Evolutionary conservation across 306 rosid species (phyloP).

Genomic region (Macrotyloma uniflorum): DNA sequence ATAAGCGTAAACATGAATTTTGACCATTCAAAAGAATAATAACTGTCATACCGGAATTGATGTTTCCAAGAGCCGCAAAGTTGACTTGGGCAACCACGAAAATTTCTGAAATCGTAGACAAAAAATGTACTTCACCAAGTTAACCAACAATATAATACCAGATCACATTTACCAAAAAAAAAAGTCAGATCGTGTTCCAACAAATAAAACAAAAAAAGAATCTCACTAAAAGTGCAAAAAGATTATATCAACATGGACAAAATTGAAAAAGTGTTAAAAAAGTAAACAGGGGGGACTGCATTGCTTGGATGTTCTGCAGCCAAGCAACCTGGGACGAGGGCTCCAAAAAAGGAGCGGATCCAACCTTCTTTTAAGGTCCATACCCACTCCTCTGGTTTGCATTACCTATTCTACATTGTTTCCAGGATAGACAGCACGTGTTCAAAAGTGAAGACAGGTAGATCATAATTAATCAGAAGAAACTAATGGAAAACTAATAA

Average conservation of each 20-base stretch:
- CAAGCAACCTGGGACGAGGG: background rate
- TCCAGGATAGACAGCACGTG: background rate
- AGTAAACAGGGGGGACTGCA: background rate
- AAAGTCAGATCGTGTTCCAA: background rate
- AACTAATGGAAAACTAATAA: background rate
- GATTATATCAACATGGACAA: background rate
- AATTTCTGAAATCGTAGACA: slow-evolving; percentile 54
- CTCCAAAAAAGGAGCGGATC: background rate
- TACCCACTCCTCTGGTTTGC: background rate
- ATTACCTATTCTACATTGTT: background rate
- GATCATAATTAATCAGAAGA: background rate
- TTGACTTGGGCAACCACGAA: slow-evolving; percentile 71
- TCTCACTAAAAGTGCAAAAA: background rate
- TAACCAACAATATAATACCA: slow-evolving; percentile 12
- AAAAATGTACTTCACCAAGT: slow-evolving; percentile 21
- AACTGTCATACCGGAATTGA: slow-evolving; percentile 62
- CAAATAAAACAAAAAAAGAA: background rate
- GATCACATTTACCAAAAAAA: background rate
- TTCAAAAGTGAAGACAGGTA: background rate
- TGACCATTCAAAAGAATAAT: background rate
- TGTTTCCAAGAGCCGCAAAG: slow-evolving; percentile 70
- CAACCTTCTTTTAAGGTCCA: background rate
- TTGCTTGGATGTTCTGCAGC: background rate
- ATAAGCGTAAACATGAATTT: slow-evolving; percentile 3
- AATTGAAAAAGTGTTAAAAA: background rate